These are phyloP conservation scores for Suillus variegatus DNA, from an alignment of 768 basidiomycete species.

Conservation along the genomic window DNA sequence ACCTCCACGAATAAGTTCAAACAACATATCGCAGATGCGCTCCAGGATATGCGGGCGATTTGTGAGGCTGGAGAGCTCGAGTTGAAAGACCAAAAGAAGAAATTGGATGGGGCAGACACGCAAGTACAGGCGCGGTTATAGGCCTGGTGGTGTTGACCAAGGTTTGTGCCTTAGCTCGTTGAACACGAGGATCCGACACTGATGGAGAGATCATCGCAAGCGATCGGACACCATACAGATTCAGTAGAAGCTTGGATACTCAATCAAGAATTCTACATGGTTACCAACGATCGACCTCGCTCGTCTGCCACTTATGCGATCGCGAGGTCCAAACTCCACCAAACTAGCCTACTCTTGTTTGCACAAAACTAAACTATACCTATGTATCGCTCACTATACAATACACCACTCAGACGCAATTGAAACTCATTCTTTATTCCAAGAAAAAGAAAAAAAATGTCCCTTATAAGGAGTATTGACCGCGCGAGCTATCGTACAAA, in stretches of 20 bases:
- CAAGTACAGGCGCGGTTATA: not conserved
- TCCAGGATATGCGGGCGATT: slow-evolving; percentile 68
- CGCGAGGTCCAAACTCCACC: not conserved
- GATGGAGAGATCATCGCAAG: not conserved
- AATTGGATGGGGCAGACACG: not conserved
- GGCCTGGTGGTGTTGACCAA: not conserved
- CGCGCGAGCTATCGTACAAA: not conserved
- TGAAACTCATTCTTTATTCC: not conserved
- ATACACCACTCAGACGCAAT: not conserved
- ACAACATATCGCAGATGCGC: slow-evolving; percentile 54
- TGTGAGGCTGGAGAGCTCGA: slow-evolving; percentile 31
- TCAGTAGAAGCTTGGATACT: not conserved
- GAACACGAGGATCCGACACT: not conserved
- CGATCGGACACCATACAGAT: not conserved
- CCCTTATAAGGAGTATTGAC: not conserved
- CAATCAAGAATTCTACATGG: not conserved
- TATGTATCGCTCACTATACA: not conserved
- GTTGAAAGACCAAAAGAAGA: not conserved
- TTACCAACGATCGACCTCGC: not conserved
- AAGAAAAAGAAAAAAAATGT: not conserved
- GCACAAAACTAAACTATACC: not conserved
- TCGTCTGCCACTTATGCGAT: not conserved
- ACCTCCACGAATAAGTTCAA: slow-evolving; percentile 78
- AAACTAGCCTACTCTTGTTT: not conserved
- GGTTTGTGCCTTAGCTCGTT: not conserved